Percentiles rank a stretch among this genome's conserved stretches.
phyloP scores from a whole-genome alignment of 805 yeast genomes.

The Candida endomychidarum region DNA sequence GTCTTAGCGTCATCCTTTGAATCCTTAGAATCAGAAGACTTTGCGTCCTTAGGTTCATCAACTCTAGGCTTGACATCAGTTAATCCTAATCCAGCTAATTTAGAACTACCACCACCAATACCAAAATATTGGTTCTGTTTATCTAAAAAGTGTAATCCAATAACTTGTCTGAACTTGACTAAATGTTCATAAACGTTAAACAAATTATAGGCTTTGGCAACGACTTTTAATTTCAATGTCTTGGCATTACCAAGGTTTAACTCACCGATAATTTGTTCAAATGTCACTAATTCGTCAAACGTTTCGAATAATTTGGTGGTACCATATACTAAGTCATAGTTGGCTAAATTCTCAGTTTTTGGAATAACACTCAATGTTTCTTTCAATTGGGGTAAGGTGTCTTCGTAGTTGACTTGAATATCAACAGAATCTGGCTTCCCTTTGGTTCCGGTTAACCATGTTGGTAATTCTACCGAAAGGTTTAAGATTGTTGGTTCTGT shows the following conservation, averaged over 20 bases:
- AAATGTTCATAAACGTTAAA: conserved; percentile 63
- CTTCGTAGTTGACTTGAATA: conserved; percentile 37
- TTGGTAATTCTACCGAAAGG: conserved; percentile 13
- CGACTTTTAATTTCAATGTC: conserved; percentile 40
- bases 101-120: conserved; percentile 50
- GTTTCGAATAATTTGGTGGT: conserved; percentile 32
- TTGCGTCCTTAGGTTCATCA: no score
- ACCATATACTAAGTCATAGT: conserved; percentile 46
- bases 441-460: conserved; percentile 10
- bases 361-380: conserved; percentile 60
- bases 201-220: conserved; percentile 59
- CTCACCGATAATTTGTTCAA: conserved; percentile 22
- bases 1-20: conserved; percentile 10
- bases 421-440: conserved; percentile 16
- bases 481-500: conserved; percentile 3
- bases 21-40: no score
- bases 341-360: conserved; percentile 58
- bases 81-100: conserved; percentile 24
- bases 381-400: conserved; percentile 55
- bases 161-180: conserved; percentile 57
- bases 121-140: conserved; percentile 43
- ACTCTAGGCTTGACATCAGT: conserved; percentile 1
- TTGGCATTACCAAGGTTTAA: conserved; percentile 14
- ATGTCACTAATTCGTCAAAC: conserved; percentile 29
- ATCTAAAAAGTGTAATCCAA: conserved; percentile 50